Evolutionary conservation across 2,329 filamentous ascomycete species (phyloP).

Genomic region (Tolypocladium ophioglossoides): DNA sequence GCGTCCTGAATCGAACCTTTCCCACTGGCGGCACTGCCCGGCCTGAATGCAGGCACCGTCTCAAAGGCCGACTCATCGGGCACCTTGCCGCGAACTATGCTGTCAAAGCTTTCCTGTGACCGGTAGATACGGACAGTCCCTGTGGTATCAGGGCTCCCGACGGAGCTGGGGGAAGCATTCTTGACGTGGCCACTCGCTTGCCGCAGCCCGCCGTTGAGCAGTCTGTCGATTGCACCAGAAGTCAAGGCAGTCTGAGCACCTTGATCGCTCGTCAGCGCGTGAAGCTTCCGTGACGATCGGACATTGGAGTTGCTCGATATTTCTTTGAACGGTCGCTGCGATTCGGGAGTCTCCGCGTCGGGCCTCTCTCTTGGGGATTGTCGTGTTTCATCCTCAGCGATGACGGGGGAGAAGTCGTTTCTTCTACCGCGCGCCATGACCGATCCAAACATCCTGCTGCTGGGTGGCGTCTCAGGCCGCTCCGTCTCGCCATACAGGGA

Average conservation of each 20-base stretch:
- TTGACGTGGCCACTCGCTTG: constrained; percentile 18
- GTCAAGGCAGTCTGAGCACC: constrained; percentile 77
- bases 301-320: constrained; percentile 47
- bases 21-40: constrained; percentile 63
- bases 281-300: constrained; percentile 26
- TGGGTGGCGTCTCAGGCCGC: constrained; percentile 28
- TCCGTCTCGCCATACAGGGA: constrained; percentile 17
- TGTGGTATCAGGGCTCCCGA: constrained; percentile 24
- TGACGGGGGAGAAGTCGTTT: constrained; percentile 31
- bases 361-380: constrained; percentile 35
- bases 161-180: constrained; percentile 23
- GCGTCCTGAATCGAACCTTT: constrained; percentile 28
- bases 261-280: constrained; percentile 49
- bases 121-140: constrained; percentile 33
- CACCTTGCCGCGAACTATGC: constrained; percentile 26
- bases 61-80: constrained; percentile 29
- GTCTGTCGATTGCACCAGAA: constrained; percentile 67
- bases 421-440: constrained; percentile 34
- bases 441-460: constrained; percentile 30
- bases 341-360: constrained; percentile 39
- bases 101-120: constrained; percentile 40
- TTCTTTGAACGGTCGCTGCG: constrained; percentile 48
- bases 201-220: constrained; percentile 42
- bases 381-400: constrained; percentile 55
- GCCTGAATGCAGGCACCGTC: constrained; percentile 36